Evolutionary conservation across 345 rosid species (phyloP).

Genomic region (Turnera subulata): DNA sequence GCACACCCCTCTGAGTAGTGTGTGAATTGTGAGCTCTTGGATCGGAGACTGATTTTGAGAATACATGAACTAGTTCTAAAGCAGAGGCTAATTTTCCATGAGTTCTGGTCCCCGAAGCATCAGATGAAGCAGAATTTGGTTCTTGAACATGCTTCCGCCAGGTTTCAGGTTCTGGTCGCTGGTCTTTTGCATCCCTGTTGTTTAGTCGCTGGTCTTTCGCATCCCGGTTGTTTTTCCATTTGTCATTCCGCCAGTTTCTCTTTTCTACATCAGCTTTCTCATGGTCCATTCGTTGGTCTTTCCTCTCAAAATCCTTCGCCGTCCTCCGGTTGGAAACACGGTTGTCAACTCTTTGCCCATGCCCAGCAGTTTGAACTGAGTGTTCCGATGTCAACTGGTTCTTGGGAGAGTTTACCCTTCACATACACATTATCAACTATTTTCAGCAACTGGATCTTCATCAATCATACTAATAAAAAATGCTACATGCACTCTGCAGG

Average conservation of each 20-base stretch:
- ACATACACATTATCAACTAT: neutral
- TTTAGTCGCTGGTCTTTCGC: slow-evolving; percentile 10
- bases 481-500: too few relatives aligned
- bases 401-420: slow-evolving; percentile 19
- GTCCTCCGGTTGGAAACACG: slow-evolving; percentile 8
- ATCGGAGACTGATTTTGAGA: slow-evolving; percentile 24
- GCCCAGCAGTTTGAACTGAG: neutral
- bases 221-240: slow-evolving; percentile 13
- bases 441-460: neutral
- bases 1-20: slow-evolving; percentile 7
- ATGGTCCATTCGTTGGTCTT: slow-evolving; percentile 4
- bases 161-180: slow-evolving; percentile 16
- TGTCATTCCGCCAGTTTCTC: slow-evolving; percentile 18
- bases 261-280: slow-evolving; percentile 11
- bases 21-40: slow-evolving; percentile 6
- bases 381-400: slow-evolving; percentile 13
- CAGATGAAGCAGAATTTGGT: slow-evolving; percentile 6
- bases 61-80: slow-evolving; percentile 22
- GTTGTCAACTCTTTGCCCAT: slow-evolving; percentile 3
- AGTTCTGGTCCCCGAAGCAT: neutral
- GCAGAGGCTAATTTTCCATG: slow-evolving; percentile 24
- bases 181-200: slow-evolving; percentile 12
- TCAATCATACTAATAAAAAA: neutral
- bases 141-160: slow-evolving; percentile 22
- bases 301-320: slow-evolving; percentile 15